Base-by-base conservation (phyloP, 2,329 filamentous ascomycete species). In the Tolypocladium ovalisporum region DNA sequence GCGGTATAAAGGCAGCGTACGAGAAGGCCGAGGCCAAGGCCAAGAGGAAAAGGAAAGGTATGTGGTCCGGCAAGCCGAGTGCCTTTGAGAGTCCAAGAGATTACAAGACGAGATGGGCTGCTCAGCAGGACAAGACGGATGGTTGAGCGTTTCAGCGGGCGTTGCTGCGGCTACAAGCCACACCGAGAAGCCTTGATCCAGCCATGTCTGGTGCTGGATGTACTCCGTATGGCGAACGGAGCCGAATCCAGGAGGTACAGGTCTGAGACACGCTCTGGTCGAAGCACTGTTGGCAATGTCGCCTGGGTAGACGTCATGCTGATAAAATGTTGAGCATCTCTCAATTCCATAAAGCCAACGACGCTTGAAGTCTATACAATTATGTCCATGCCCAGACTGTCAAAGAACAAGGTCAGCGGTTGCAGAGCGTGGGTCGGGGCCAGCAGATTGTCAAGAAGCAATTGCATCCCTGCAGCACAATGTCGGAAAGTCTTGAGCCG, bases 1-100 rank as follows among this genome's bases (percentile, higher is more conserved):
- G 94, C 29, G 84, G 85, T 0, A 76, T 81, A 57, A 82, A 85
- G 64, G 74, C 76, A 53, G 71, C 79, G 59, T 93, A 93, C 68
- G 79, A 83, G 62, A 79, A 76, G 59, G 85, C 85, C 7, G 86
- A 92, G 73, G 79, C 76, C 52, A 76, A 76, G 69, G 89, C 89
- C 4, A 89, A 84, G 75, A 75, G 68, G 60, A 81, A 79, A 67
- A 82, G 81, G 61, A 76, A 75, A 63, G 89, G 89, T 0, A 83
- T 97, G 75, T 97, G 94, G 94, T 78, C 81, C 53, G 79, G 81
- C 36, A 82, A 82, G 59, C 75, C 75, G 67, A 78, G 77, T 62
- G 73, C 78, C 59, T 86, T 86, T 68, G 92, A 97, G 76, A 96
- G 86, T 69, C 94, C 94, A 10, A 83, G 91, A 64, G 87, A 90